phyloP scores from a whole-genome alignment of 1,139 yeast genomes.

The Yamadazyma aaseri region DNA sequence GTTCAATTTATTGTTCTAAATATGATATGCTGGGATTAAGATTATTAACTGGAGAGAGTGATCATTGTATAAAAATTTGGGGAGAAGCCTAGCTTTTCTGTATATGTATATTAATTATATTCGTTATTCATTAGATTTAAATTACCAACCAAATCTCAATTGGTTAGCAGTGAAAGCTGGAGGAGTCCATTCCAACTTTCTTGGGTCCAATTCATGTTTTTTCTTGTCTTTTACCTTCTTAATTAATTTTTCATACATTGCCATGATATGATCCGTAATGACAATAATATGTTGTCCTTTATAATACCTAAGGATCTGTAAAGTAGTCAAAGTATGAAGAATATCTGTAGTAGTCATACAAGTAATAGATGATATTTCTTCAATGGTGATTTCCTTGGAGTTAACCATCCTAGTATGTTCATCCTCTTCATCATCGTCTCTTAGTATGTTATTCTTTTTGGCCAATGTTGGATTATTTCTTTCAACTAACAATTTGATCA shows the following conservation, averaged over 20 bases:
- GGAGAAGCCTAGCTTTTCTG: slow-evolving; percentile 19
- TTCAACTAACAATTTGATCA: slow-evolving; percentile 74
- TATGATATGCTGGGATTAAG: slow-evolving; percentile 83
- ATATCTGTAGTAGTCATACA: slow-evolving; percentile 98
- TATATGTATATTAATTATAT: background rate
- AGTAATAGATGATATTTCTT: slow-evolving; percentile 81
- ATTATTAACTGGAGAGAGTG: slow-evolving; percentile 84
- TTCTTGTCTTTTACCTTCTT: slow-evolving; percentile 59
- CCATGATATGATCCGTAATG: slow-evolving; percentile 78
- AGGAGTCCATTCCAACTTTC: slow-evolving; percentile 83
- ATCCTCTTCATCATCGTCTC: slow-evolving; percentile 29
- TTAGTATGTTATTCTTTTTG: slow-evolving; percentile 37
- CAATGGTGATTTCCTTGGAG: slow-evolving; percentile 76
- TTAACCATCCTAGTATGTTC: slow-evolving; percentile 10
- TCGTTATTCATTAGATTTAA: background rate
- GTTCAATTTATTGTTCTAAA: slow-evolving; percentile 67
- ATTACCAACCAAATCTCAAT: slow-evolving; percentile 88
- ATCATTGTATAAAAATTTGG: slow-evolving; percentile 89
- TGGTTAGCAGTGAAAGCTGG: slow-evolving; percentile 97
- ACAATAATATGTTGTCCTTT: slow-evolving; percentile 96
- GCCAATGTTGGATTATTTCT: slow-evolving; percentile 41
- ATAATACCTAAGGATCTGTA: slow-evolving; percentile 86
- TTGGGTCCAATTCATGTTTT: slow-evolving; percentile 74
- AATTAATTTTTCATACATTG: slow-evolving; percentile 70
- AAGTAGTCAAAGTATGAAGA: slow-evolving; percentile 85